Conservation (phyloP, 2,329 filamentous ascomycete genomes). For the Pseudohalonectria lignicola region DNA sequence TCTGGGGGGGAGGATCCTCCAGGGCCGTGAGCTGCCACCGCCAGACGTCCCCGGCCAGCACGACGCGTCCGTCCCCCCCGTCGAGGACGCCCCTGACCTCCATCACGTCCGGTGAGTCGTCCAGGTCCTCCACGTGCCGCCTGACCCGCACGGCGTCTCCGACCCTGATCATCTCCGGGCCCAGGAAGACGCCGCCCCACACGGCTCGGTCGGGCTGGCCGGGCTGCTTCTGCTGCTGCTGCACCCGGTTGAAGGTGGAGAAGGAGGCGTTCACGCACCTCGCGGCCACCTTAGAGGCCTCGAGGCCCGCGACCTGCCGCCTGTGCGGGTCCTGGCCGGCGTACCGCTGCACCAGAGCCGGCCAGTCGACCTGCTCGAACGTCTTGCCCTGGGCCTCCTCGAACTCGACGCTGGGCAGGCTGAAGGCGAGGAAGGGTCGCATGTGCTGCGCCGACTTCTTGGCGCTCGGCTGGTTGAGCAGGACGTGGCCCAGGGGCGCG, state of each 20-base stretch:
- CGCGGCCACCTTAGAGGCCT: conserved; percentile 24
- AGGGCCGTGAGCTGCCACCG: neutral
- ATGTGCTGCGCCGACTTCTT: conserved; percentile 14
- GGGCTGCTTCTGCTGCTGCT: neutral
- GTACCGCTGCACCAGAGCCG: conserved; percentile 8
- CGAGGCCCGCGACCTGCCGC: conserved; percentile 17
- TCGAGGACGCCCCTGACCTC: conserved; percentile 15
- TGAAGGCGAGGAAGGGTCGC: conserved; percentile 25
- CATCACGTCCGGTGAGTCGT: conserved; percentile 13
- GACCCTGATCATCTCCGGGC: conserved; percentile 21
- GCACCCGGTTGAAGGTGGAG: conserved; percentile 18
- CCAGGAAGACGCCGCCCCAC: conserved; percentile 21
- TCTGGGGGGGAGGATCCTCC: conserved; percentile 2
- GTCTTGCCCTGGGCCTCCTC: conserved; percentile 12
- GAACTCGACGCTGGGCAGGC: conserved; percentile 17
- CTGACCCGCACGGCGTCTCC: conserved; percentile 21
- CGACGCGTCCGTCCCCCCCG: conserved; percentile 6
- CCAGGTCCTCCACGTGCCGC: conserved; percentile 1
- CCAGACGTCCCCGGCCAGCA: conserved; percentile 17
- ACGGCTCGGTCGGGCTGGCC: conserved; percentile 11
- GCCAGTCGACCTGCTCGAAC: conserved; percentile 19
- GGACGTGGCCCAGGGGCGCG: conserved; percentile 17
- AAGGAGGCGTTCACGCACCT: conserved; percentile 21
- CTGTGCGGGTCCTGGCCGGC: conserved; percentile 4
- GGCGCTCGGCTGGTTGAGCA: conserved; percentile 10